Percentiles rank a stretch among this genome's conserved stretches.
Conservation (phyloP, 2,329 filamentous ascomycete genomes). For the Albifimbria verrucaria region DNA sequence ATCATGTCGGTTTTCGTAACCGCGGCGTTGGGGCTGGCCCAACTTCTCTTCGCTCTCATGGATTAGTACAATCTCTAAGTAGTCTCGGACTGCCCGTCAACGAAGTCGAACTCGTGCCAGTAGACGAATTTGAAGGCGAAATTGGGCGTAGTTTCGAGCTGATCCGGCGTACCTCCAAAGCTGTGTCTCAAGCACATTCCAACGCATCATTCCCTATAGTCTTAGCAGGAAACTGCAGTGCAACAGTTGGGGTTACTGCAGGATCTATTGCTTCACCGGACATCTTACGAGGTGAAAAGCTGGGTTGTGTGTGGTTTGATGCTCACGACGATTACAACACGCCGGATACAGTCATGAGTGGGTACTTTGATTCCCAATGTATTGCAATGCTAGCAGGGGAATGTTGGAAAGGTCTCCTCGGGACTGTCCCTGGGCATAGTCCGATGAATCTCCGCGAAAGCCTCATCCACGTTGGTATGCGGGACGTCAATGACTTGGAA, state of each 20-base stretch:
- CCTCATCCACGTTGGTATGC: constrained; percentile 22
- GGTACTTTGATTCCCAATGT: constrained; percentile 25
- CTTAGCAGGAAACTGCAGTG: constrained; percentile 35
- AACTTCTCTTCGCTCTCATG: constrained; percentile 23
- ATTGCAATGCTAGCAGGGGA: constrained; percentile 20
- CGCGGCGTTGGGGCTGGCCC: constrained; percentile 35
- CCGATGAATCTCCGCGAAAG: constrained; percentile 11
- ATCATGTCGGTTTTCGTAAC: constrained; percentile 34
- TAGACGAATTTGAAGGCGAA: constrained; percentile 35
- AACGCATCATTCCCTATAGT: constrained; percentile 32
- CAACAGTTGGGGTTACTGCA: constrained; percentile 31
- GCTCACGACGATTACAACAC: constrained; percentile 38
- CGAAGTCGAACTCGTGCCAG: constrained; percentile 19
- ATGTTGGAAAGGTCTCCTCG: constrained; percentile 19
- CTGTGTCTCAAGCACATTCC: constrained; percentile 22
- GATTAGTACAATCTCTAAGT: constrained; percentile 24
- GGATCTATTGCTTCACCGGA: constrained; percentile 20
- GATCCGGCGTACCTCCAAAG: constrained; percentile 30
- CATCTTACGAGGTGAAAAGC: constrained; percentile 8
- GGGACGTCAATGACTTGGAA: constrained; percentile 26
- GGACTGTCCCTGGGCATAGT: constrained; percentile 17
- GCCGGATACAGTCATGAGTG: constrained; percentile 17
- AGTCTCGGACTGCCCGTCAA: constrained; percentile 18
- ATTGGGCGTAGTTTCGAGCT: constrained; percentile 36
- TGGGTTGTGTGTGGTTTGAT: constrained; percentile 38